Evolutionary conservation across 768 basidiomycete genomes (phyloP).

Genomic region (Exsudoporus frostii): DNA sequence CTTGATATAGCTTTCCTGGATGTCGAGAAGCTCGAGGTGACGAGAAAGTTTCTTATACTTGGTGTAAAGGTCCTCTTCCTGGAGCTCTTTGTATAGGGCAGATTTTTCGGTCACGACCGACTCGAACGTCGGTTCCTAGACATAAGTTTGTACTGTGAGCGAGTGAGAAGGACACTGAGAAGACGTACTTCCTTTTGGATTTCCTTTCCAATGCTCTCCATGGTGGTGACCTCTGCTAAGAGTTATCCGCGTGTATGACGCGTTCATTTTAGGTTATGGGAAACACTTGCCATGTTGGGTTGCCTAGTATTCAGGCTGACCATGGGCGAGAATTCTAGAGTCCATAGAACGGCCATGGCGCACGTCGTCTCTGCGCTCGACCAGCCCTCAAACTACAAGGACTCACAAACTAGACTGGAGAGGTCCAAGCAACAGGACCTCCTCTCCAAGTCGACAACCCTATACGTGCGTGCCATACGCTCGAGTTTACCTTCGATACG

Average conservation of each 20-base stretch:
- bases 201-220: slow-evolving; percentile 91
- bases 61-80: slow-evolving; percentile 90
- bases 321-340: neutral
- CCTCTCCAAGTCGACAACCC: slow-evolving; percentile 80
- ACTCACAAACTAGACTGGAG: slow-evolving; percentile 83
- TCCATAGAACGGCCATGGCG: slow-evolving; percentile 64
- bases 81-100: slow-evolving; percentile 80
- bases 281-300: slow-evolving; percentile 28
- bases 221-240: slow-evolving; percentile 34
- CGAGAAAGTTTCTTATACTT: slow-evolving; percentile 96
- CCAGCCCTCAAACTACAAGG: slow-evolving; percentile 96
- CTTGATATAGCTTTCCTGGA: slow-evolving; percentile 96
- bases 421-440: slow-evolving; percentile 74
- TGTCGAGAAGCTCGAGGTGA: slow-evolving; percentile 92
- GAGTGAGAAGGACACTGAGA: slow-evolving; percentile 1
- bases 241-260: slow-evolving; percentile 21
- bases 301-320: neutral
- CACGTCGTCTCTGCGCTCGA: slow-evolving; percentile 84
- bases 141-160: neutral
- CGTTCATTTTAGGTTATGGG: slow-evolving; percentile 28
- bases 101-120: slow-evolving; percentile 87
- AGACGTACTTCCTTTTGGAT: slow-evolving; percentile 69
- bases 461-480: slow-evolving; percentile 65
- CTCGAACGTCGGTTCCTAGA: slow-evolving; percentile 87
- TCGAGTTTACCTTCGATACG: slow-evolving; percentile 17